Evolutionary conservation across 2,329 filamentous ascomycete species (phyloP).

Genomic region (Colletotrichum brevisporum): DNA sequence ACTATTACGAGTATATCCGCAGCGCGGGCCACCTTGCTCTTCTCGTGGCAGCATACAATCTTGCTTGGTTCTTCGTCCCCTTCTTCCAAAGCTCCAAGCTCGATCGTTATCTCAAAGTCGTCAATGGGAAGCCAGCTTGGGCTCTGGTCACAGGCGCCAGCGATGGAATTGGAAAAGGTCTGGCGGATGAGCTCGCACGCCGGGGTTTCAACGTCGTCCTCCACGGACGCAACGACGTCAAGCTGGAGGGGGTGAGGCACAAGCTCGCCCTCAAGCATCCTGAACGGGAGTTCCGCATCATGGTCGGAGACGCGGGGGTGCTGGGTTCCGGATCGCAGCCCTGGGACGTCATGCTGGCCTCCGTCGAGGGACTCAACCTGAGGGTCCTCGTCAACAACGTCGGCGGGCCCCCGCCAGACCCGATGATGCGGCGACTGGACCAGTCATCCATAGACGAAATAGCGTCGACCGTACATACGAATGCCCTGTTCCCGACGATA

Average conservation of each 20-base stretch:
- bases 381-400: slow-evolving; percentile 44
- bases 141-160: slow-evolving; percentile 67
- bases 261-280: slow-evolving; percentile 59
- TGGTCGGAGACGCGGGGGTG: slow-evolving; percentile 60
- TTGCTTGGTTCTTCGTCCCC: slow-evolving; percentile 28
- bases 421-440: slow-evolving; percentile 31
- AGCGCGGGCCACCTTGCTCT: slow-evolving; percentile 19
- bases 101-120: slow-evolving; percentile 44
- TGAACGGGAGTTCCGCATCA: slow-evolving; percentile 51
- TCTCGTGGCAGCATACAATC: slow-evolving; percentile 13
- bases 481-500: slow-evolving; percentile 37
- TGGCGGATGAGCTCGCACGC: slow-evolving; percentile 64
- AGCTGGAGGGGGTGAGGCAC: slow-evolving; percentile 58
- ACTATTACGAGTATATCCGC: slow-evolving; percentile 6
- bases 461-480: slow-evolving; percentile 28
- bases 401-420: slow-evolving; percentile 28
- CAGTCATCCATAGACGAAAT: slow-evolving; percentile 21
- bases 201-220: slow-evolving; percentile 70
- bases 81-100: slow-evolving; percentile 36
- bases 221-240: slow-evolving; percentile 67
- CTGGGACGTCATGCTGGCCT: slow-evolving; percentile 34
- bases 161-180: slow-evolving; percentile 67
- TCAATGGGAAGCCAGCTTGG: slow-evolving; percentile 50
- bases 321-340: slow-evolving; percentile 16
- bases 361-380: slow-evolving; percentile 40